phyloP scores from a whole-genome alignment of 148 eudicot species.

The Tetragonia tetragonoides region DNA sequence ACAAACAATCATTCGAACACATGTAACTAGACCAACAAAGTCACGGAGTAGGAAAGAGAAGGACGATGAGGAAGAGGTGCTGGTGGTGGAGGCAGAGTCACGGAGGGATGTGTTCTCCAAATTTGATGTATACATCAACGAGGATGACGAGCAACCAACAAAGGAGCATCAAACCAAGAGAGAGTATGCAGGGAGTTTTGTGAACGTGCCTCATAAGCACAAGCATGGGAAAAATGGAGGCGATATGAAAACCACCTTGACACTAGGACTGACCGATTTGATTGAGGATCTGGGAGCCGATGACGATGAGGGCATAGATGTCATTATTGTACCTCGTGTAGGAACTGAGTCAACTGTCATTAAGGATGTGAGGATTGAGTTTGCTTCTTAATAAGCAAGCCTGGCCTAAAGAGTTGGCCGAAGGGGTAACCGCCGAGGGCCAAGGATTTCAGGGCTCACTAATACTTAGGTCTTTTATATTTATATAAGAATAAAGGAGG shows the following conservation, averaged over 20 bases:
- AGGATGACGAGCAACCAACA: constrained; percentile 38
- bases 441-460: no score
- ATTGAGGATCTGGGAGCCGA: constrained; percentile 73
- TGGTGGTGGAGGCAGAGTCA: constrained; percentile 9
- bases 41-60: constrained; percentile 57
- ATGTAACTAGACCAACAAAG: constrained; percentile 60
- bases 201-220: constrained; percentile 69
- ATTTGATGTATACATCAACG: constrained; percentile 69
- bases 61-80: constrained; percentile 18
- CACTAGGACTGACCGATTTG: constrained; percentile 61
- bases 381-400: constrained; percentile 37
- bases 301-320: constrained; percentile 67
- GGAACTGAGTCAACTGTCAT: constrained; percentile 41
- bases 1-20: constrained; percentile 21
- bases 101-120: constrained; percentile 16
- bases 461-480: no score
- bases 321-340: constrained; percentile 57
- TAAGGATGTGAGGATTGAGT: constrained; percentile 55
- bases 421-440: no score
- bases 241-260: constrained; percentile 49
- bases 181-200: constrained; percentile 86
- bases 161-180: constrained; percentile 37
- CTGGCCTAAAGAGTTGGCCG: no score
- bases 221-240: constrained; percentile 41
- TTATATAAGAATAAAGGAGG: no score